These are phyloP conservation scores for Porphyra umbilicalis DNA, from an alignment of 31 red algal species.

Conservation along the genomic window DNA sequence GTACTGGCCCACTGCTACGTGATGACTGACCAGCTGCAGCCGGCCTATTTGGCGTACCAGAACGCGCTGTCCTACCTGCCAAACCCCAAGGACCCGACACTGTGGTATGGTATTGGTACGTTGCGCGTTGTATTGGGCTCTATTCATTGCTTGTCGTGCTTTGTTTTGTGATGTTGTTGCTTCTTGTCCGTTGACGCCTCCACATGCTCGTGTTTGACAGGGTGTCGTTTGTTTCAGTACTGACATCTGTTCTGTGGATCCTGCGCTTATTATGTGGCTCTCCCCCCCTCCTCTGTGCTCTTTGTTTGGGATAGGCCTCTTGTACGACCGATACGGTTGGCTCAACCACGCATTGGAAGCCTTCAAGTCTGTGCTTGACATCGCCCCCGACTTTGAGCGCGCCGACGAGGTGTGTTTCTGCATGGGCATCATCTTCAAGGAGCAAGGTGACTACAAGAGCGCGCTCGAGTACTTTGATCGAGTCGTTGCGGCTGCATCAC, in stretches of 20 bases:
- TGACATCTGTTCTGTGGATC: background rate
- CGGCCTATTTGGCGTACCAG: constrained; percentile 85
- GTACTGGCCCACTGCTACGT: constrained; percentile 87
- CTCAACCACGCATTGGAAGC: constrained; percentile 89
- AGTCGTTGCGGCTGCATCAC: constrained; percentile 63
- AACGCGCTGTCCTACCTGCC: constrained; percentile 67
- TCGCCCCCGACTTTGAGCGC: constrained; percentile 78
- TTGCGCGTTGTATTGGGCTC: background rate
- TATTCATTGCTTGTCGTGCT: background rate
- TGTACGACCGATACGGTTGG: constrained; percentile 84
- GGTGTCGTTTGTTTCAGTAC: no score
- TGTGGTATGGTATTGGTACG: constrained; percentile 73
- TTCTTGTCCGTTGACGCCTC: background rate
- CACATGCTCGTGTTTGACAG: no score
- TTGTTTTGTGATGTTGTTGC: background rate
- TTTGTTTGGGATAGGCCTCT: constrained; percentile 27
- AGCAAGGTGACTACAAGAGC: constrained; percentile 76
- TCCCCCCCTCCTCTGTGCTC: background rate
- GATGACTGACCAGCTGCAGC: constrained; percentile 81
- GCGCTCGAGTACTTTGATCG: constrained; percentile 75
- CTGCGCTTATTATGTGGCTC: background rate
- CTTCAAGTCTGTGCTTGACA: constrained; percentile 62
- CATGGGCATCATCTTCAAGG: constrained; percentile 86
- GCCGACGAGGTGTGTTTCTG: constrained; percentile 90
- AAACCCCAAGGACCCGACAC: constrained; percentile 60